Conservation (phyloP, 225 moss, liverwort and hornwort genomes). For the Pseudoscleropodium purum region DNA sequence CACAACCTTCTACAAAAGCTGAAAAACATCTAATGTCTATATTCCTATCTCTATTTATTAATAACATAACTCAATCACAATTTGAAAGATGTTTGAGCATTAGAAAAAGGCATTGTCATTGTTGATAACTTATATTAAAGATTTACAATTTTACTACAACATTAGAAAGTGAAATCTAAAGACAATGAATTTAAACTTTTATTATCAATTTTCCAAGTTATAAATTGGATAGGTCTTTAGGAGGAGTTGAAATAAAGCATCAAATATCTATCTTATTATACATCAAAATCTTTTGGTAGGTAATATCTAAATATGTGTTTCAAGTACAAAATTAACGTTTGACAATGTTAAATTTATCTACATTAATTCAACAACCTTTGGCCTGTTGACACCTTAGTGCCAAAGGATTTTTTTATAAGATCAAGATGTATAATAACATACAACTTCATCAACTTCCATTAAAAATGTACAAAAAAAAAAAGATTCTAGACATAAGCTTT, state of each 20-base stretch:
- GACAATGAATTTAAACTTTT: background rate
- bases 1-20: no score
- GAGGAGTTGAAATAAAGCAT: background rate
- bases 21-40: no score
- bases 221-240: background rate
- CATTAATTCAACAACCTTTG: background rate
- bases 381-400: background rate
- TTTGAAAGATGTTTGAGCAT: background rate
- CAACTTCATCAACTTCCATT: background rate
- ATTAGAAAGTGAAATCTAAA: background rate
- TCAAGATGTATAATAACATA: accelerated
- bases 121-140: background rate
- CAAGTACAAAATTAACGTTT: no score
- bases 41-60: accelerated
- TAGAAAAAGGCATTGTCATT: background rate
- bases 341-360: background rate
- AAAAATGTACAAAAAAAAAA: background rate
- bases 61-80: accelerated
- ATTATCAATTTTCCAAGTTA: background rate
- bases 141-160: background rate
- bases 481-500: background rate
- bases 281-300: no score
- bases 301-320: background rate
- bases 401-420: background rate
- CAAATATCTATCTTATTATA: background rate